Evolutionary conservation across 345 rosid species (phyloP), one percentile per base, ranked within the genome.

Genomic region (Melaleuca alternifolia): DNA sequence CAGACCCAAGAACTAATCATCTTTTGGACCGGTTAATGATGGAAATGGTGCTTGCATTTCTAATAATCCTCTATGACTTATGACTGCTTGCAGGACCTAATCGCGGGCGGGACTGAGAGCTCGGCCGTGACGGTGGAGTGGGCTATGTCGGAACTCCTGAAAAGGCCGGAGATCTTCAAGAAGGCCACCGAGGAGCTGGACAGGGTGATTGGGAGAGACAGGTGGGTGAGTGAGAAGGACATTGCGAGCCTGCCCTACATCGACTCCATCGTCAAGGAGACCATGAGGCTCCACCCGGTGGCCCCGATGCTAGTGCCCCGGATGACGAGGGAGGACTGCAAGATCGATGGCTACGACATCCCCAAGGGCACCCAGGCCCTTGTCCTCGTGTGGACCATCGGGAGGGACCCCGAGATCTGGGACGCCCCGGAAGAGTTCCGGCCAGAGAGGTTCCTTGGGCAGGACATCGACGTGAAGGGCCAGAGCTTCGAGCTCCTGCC

Each of bases 241-340:
- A 90, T 94, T 0, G 89, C 52, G 3, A 91, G 88, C 41, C 85
- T 95, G 12, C 94, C 95, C 5, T 95, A 44, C 65, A 71, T 95
- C 8, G 84, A 91, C 23, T 89, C 95, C 11, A 91, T 95, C 6
- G 89, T 85, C 3, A 93, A 94, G 48, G 97, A 95, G 87, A 90
- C 93, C 2, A 93, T 93, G 97, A 90, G 97, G n/a, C 50, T 93
- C 51, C 97, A 93, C 87, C 95, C 95, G 0, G 93, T 94, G 10
- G 97, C 94, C 2, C 96, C 96, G 1, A 59, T 93, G 91, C 86
- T 95, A 5, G 94, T 90, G 30, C 96, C 96, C 0, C 87, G 95
- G 83, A 23, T 11, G 33, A 14, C 93, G 14, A 85, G 93, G 1
- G 91, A 92, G 37, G 93, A 93, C 37, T 82, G 89, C 85, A 82